Base-by-base conservation (phyloP, 305 asterid genomes). In the Fraxinus sp. region DNA sequence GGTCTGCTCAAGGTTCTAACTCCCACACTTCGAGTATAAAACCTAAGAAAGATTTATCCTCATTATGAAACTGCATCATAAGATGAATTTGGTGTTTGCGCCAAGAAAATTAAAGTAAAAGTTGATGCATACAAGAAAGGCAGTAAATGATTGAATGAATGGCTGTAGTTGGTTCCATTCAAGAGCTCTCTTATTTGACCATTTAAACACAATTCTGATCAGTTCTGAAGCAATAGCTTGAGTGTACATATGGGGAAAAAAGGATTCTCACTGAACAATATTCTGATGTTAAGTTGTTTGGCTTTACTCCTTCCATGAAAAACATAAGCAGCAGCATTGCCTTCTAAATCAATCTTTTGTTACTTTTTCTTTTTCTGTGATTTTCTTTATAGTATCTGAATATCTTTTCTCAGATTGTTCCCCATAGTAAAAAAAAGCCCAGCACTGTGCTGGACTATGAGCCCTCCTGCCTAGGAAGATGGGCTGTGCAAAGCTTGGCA, bases 221-320 rank as follows among this genome's bases (percentile, higher is more conserved):
- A 39, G 78, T 44, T 46, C 81, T 32, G 74, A 78, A 14, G 46
- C 41, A 62, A 57, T 44, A 80, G 79, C 79, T 88, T 80, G 88
- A 84, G 87, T 86, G 85, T 24, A 9, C 52, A 79, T 8, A 81
- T 86, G 70, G 78, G 84, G 84, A 9, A 76, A 18, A 77, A 74
- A 36, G 73, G 28, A 81, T 59, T 83, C 36, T 59, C 33, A 66
- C 35, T 28, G 80, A 30, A 35, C 14, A 79, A 22, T 78, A 16
- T 59, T 10, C 33, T n/a, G 22, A 30, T 68, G 66, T 59, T 33
- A 81, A 76, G 52, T 87, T 75, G 78, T 36, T 64, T 33, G 64
- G 76, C 28, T 64, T 64, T 64, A 64, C 73, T 64, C 73, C 14
- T 64, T 64, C 73, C 73, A 24, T 64, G 24, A 64, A 64, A 7